Evolutionary conservation across 345 rosid genomes (phyloP), one percentile per base, ranked within the genome.

Genomic region (Ceriops decandra): DNA sequence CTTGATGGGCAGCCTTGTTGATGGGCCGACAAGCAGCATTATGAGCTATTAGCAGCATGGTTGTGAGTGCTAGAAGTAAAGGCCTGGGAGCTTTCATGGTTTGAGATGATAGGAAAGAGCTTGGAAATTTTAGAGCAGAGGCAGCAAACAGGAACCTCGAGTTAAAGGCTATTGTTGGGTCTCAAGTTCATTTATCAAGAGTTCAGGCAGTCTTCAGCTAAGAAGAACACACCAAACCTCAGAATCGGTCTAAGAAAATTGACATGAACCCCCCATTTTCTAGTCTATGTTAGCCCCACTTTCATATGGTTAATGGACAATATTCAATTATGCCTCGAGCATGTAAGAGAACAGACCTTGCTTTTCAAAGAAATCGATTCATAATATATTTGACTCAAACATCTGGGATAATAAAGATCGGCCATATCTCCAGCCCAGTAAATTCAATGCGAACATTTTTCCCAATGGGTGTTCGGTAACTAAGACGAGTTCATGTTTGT

Each of bases 21-120:
- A 69, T 13, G 19, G 66, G 68, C 68, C 82, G 78, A 54, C 82
- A 70, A 31, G 38, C 56, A 60, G 70, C 70, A 9, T 66, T 72
- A 77, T 77, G 73, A 56, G 74, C 21, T 3, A 53, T 6, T 10
- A 79, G 46, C 16, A 72, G 33, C 68, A 84, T 17, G 31, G 74
- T 31, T 49, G 60, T 46, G 56, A 70, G n/a, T 49, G 75, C 10
- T 32, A 81, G 38, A 57, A 76, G 74, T 49, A 51, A 69, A 61
- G 51, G 33, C 27, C 30, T 63, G 2, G 10, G 54, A 46, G 26
- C 61, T 70, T 70, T 70, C 84, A 81, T 81, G 49, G 53, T 38
- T 54, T 53, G 10, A 60, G 62, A 26, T 10, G 52, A 33, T 17
- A 52, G 32, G 36, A 21, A 4, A 57, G 51, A 52, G 59, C 59